Conservation (phyloP, 805 yeast species). For the Suhomyces kilbournensis region DNA sequence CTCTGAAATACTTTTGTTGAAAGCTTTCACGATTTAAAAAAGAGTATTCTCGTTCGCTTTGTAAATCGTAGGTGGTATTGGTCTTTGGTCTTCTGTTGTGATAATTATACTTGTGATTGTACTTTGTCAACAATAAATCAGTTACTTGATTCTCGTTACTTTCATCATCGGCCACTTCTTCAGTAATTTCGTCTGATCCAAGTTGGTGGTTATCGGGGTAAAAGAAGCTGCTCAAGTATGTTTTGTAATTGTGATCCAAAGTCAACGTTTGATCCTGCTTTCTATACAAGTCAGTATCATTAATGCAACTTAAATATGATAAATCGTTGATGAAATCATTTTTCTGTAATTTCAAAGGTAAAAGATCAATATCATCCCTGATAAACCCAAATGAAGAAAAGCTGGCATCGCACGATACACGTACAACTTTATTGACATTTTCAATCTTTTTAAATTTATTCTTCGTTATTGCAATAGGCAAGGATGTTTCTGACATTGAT, state of each 20-base stretch:
- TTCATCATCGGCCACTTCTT: slow-evolving; percentile 7
- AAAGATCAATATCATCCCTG: slow-evolving; percentile 56
- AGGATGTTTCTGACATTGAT: slow-evolving; percentile 33
- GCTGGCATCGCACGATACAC: slow-evolving; percentile 62
- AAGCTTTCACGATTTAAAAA: background rate
- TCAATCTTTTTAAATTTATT: slow-evolving; percentile 55
- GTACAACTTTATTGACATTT: slow-evolving; percentile 52
- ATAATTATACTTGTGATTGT: background rate
- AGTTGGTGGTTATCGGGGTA: slow-evolving; percentile 16
- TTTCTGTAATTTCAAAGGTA: slow-evolving; percentile 52
- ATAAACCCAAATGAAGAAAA: slow-evolving; percentile 68
- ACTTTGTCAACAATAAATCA: background rate
- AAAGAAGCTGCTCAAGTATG: slow-evolving; percentile 29
- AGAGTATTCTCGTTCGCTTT: background rate
- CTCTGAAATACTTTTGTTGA: background rate
- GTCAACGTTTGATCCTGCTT: slow-evolving; percentile 44
- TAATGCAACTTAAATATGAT: slow-evolving; percentile 50
- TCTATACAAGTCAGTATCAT: slow-evolving; percentile 27
- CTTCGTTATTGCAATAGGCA: slow-evolving; percentile 25
- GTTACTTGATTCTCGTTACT: background rate
- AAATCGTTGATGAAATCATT: slow-evolving; percentile 53
- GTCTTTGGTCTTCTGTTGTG: background rate
- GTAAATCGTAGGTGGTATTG: background rate
- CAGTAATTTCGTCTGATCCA: background rate
- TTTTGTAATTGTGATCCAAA: slow-evolving; percentile 21